These are phyloP conservation scores for Aegle marmelos DNA, from an alignment of 345 rosid genomes.

Conservation along the genomic window DNA sequence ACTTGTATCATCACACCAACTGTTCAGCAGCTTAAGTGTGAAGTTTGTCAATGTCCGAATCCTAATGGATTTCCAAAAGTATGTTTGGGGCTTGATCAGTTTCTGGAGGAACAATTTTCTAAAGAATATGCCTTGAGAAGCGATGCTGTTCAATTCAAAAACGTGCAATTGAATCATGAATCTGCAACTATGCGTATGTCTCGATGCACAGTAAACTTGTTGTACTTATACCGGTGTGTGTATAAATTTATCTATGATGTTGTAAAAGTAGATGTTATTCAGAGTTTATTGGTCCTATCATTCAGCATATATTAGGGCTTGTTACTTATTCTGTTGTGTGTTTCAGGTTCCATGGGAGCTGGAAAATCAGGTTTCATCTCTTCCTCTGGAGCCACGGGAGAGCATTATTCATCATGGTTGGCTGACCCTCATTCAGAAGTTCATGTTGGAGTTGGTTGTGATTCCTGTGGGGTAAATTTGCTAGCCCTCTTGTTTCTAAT, in stretches of 20 bases:
- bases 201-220: not conserved
- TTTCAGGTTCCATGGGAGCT: slow-evolving; percentile 37
- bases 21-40: slow-evolving; percentile 50
- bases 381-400: slow-evolving; percentile 2
- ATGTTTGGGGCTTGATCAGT: slow-evolving; percentile 61
- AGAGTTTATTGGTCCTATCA: not conserved
- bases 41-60: slow-evolving; percentile 55
- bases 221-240: not conserved
- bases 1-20: slow-evolving; percentile 45
- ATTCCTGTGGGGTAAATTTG: slow-evolving; percentile 62
- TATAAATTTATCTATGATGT: not conserved
- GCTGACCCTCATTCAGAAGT: slow-evolving; percentile 21
- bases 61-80: slow-evolving; percentile 61
- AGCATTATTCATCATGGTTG: slow-evolving; percentile 15
- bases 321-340: slow-evolving; percentile 7
- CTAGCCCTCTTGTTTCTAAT: not conserved
- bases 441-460: slow-evolving; percentile 63
- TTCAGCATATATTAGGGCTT: not conserved
- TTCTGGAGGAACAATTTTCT: slow-evolving; percentile 52
- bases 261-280: not conserved
- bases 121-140: slow-evolving; percentile 58
- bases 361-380: slow-evolving; percentile 15
- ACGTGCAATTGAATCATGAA: slow-evolving; percentile 19
- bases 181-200: slow-evolving; percentile 33
- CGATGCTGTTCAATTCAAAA: slow-evolving; percentile 32